Evolutionary conservation across 1,284 basidiomycete genomes (phyloP).

Genomic region (Ustilago curta): DNA sequence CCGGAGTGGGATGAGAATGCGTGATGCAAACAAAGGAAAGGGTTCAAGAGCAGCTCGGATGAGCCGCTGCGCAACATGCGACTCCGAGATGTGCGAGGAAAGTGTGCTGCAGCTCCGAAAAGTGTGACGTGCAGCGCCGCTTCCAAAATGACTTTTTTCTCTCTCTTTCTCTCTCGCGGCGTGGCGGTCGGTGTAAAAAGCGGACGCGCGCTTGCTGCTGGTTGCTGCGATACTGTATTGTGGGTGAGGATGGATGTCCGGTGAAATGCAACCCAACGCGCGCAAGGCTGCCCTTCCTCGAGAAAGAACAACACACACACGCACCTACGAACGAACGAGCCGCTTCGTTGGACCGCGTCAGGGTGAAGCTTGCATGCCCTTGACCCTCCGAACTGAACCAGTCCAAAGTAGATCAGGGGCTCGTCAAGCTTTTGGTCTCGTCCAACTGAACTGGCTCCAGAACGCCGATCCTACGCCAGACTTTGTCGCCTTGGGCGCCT

Average conservation of each 20-base stretch:
- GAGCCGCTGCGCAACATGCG: slow-evolving; percentile 13
- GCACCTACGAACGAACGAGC: slow-evolving; percentile 3
- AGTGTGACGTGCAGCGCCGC: slow-evolving; percentile 18
- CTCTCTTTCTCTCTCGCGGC: not conserved
- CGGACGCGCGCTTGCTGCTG: not conserved
- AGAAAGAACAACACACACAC: slow-evolving; percentile 1
- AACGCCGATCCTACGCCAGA: too few species aligned
- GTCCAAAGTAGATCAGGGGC: too few species aligned
- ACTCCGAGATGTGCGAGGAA: slow-evolving; percentile 13
- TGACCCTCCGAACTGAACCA: not conserved
- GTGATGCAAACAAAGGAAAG: not conserved
- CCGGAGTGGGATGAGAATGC: not conserved
- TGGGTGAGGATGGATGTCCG: not conserved
- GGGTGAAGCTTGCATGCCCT: slow-evolving; percentile 8
- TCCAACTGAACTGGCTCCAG: too few species aligned
- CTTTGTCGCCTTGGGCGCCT: too few species aligned
- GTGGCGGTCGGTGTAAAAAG: slow-evolving; percentile 2
- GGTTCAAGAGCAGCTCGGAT: slow-evolving; percentile 15
- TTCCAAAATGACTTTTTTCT: too few species aligned
- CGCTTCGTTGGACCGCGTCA: slow-evolving; percentile 5
- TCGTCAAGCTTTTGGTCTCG: too few species aligned
- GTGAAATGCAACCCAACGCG: not conserved
- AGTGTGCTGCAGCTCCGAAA: slow-evolving; percentile 20
- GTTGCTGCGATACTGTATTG: not conserved
- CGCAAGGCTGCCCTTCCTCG: not conserved